Conservation (phyloP, 176 grass and related monocot genomes). For the Eragrostis curvula region DNA sequence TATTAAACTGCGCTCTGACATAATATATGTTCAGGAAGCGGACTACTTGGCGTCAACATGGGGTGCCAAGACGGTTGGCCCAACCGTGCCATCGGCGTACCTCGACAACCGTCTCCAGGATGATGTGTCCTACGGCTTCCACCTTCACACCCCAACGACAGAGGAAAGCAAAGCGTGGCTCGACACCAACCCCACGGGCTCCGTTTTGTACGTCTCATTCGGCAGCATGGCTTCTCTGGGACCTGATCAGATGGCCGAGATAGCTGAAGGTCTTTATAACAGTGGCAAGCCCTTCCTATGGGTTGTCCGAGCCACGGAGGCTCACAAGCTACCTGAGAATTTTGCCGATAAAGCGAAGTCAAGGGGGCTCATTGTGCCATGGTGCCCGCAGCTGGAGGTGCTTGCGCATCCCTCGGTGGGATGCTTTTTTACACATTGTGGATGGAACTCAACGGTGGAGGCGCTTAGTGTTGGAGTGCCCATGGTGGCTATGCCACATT, state of each 20-base stretch:
- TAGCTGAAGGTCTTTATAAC: slow-evolving; percentile 42
- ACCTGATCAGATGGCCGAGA: slow-evolving; percentile 49
- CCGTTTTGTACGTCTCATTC: slow-evolving; percentile 65
- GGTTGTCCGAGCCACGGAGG: slow-evolving; percentile 50
- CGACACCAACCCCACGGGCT: slow-evolving; percentile 18
- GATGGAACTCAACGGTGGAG: slow-evolving; percentile 75
- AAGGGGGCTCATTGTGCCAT: slow-evolving; percentile 48
- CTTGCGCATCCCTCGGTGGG: slow-evolving; percentile 53
- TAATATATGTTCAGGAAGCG: background rate
- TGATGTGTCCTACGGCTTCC: slow-evolving; percentile 46
- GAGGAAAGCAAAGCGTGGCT: slow-evolving; percentile 42
- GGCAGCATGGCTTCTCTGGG: slow-evolving; percentile 53
- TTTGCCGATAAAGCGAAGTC: slow-evolving; percentile 16
- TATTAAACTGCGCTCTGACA: background rate
- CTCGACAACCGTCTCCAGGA: slow-evolving; percentile 28
- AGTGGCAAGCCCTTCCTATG: slow-evolving; percentile 60
- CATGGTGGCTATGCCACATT: slow-evolving; percentile 60
- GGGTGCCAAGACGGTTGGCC: slow-evolving; percentile 35
- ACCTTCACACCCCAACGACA: slow-evolving; percentile 35
- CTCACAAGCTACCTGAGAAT: slow-evolving; percentile 23
- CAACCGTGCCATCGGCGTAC: slow-evolving; percentile 36
- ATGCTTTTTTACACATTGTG: slow-evolving; percentile 73
- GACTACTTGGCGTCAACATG: slow-evolving; percentile 26
- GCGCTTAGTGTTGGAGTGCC: slow-evolving; percentile 30
- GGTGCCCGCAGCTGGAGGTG: slow-evolving; percentile 73